Evolutionary conservation across 768 basidiomycete species (phyloP), one percentile per base, ranked within the genome.

Genomic region (Inosperma sp.): DNA sequence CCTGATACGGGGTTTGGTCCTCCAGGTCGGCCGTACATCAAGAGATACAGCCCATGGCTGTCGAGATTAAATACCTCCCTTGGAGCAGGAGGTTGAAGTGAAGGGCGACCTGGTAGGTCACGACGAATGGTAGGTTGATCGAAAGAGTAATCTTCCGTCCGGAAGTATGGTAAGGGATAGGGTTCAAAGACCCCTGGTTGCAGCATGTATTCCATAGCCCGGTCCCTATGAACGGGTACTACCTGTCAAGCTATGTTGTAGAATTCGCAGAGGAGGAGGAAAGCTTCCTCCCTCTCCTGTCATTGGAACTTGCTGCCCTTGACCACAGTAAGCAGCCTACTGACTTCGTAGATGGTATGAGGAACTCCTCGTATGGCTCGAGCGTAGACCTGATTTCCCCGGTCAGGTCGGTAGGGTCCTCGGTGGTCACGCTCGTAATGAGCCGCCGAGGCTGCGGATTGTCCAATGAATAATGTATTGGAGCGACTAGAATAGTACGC

Each of bases 321-420:
- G n/a, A n/a, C n/a, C n/a, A 21, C 8, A 3, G 17, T 21, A 4
- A 37, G 2, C 4, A 37, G 17, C 10, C 7, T 2, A 2, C 6
- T 37, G 7, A 37, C 36, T 7, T 37, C 17, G 17, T 22, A 37
- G 2, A 22, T 13, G 5, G 17, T 37, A 2, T 2, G 5, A 12
- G 36, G 36, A 17, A 37, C 13, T 13, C 36, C 36, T 69, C 62
- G n/a, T n/a, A n/a, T n/a, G n/a, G n/a, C n/a, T n/a, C n/a, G n/a
- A n/a, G n/a, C n/a, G n/a, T n/a, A n/a, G n/a, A n/a, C n/a, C n/a
- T n/a, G n/a, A n/a, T n/a, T n/a, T n/a, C n/a, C n/a, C n/a, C n/a
- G n/a, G n/a, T n/a, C n/a, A n/a, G n/a, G n/a, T n/a, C n/a, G n/a
- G n/a, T n/a, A n/a, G n/a, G n/a, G n/a, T n/a, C n/a, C n/a, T n/a